Conservation (phyloP, 2,329 filamentous ascomycete genomes). For the Penicillium griseofulvum region DNA sequence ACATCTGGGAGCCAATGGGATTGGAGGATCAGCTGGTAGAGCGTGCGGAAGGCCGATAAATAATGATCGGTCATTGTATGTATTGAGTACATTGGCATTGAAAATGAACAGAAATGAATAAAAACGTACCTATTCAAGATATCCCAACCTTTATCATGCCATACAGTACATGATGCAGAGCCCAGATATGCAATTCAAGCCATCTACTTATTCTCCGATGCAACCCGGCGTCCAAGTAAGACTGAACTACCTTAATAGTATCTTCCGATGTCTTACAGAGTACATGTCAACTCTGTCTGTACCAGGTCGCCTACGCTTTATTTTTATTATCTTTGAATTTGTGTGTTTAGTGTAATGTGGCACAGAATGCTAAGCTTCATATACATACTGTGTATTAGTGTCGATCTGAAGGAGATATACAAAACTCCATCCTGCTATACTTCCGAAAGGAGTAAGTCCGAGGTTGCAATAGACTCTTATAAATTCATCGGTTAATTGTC, state of each 20-base stretch:
- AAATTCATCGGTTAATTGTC: not conserved
- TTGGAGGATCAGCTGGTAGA: slow-evolving; percentile 56
- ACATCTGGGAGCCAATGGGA: slow-evolving; percentile 56
- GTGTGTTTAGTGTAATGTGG: not conserved
- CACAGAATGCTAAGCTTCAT: not conserved
- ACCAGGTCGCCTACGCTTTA: not conserved
- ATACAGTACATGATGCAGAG: not conserved
- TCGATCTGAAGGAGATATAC: too few relatives aligned
- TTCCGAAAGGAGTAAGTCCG: not conserved
- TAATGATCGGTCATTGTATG: not conserved
- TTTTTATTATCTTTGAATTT: not conserved
- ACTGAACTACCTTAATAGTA: not conserved
- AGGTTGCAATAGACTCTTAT: too few relatives aligned
- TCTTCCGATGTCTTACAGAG: not conserved
- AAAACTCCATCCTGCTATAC: too few relatives aligned
- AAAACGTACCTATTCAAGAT: not conserved
- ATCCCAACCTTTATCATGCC: not conserved
- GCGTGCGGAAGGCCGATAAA: slow-evolving; percentile 52
- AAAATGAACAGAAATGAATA: not conserved
- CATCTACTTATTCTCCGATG: not conserved
- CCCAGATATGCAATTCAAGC: not conserved
- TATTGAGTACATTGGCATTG: not conserved
- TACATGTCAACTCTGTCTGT: not conserved
- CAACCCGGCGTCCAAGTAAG: not conserved
- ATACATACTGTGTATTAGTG: not conserved